Percentiles rank a stretch among this genome's conserved stretches.
Evolutionary conservation across 768 basidiomycete species (phyloP).

Genomic region (Pholiota microspora): DNA sequence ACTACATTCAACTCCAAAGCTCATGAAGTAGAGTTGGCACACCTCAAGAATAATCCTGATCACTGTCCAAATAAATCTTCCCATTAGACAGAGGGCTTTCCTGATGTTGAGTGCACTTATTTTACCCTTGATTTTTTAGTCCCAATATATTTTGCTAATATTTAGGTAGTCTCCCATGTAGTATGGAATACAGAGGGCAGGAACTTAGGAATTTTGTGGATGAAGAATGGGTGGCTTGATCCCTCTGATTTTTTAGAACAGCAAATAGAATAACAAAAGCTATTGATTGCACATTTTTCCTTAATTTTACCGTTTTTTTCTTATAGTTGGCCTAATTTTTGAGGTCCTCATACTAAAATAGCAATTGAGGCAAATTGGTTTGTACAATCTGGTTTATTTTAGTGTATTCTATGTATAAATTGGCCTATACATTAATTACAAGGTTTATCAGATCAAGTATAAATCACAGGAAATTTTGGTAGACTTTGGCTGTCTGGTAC

Average conservation of each 20-base stretch:
- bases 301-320: neutral
- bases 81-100: too few relatives aligned
- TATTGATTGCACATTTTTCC: neutral
- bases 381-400: neutral
- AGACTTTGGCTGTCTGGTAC: constrained; percentile 1
- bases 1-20: too few relatives aligned
- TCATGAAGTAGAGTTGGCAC: too few relatives aligned
- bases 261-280: neutral
- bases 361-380: neutral
- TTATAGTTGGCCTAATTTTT: neutral
- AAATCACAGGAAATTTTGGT: neutral
- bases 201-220: neutral
- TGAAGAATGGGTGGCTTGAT: neutral
- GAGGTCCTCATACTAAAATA: neutral
- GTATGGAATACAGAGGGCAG: neutral
- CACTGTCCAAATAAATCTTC: too few relatives aligned
- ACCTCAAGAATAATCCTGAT: too few relatives aligned
- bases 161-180: neutral
- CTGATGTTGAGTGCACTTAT: constrained; percentile 39
- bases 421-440: neutral
- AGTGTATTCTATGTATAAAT: neutral
- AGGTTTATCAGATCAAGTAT: neutral
- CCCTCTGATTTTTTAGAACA: neutral
- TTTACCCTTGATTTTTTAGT: constrained; percentile 13
- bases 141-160: constrained; percentile 1